Evolutionary conservation across 2,329 filamentous ascomycete species (phyloP).

Genomic region (Mycosphaerella sp.): DNA sequence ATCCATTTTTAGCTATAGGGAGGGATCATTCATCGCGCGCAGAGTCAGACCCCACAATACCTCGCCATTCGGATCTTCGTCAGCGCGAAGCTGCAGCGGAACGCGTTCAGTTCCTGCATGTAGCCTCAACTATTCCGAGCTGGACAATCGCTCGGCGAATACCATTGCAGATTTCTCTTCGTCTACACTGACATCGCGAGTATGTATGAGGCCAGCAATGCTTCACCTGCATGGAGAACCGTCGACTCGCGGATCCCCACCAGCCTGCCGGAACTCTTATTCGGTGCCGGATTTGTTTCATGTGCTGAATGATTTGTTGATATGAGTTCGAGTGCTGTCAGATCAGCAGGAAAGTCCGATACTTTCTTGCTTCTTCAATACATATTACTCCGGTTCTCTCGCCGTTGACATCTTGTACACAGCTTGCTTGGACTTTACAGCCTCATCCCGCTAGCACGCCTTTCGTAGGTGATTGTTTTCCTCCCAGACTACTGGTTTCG

Average conservation of each 20-base stretch:
- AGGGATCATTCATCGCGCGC: not conserved
- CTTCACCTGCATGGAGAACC: not conserved
- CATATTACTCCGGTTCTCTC: not conserved
- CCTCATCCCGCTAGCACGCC: not conserved
- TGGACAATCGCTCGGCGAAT: conserved; percentile 1
- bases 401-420: not conserved
- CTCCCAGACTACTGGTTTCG: not conserved
- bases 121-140: conserved; percentile 2
- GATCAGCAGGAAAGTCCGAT: not conserved
- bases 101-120: conserved; percentile 7
- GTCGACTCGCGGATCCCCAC: conserved; percentile 9
- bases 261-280: conserved; percentile 2
- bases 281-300: conserved; percentile 9
- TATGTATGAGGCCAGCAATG: not conserved
- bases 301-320: not conserved
- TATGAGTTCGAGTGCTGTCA: not conserved
- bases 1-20: conserved; percentile 8
- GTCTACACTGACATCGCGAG: not conserved
- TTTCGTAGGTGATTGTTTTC: not conserved
- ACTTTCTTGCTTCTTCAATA: not conserved
- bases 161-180: not conserved
- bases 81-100: conserved; percentile 3
- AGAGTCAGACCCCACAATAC: not conserved
- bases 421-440: not conserved
- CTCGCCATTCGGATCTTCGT: conserved; percentile 9